These are phyloP conservation scores for Podospora pseudoanserina DNA, from an alignment of 495 filamentous ascomycete species.

Conservation along the genomic window DNA sequence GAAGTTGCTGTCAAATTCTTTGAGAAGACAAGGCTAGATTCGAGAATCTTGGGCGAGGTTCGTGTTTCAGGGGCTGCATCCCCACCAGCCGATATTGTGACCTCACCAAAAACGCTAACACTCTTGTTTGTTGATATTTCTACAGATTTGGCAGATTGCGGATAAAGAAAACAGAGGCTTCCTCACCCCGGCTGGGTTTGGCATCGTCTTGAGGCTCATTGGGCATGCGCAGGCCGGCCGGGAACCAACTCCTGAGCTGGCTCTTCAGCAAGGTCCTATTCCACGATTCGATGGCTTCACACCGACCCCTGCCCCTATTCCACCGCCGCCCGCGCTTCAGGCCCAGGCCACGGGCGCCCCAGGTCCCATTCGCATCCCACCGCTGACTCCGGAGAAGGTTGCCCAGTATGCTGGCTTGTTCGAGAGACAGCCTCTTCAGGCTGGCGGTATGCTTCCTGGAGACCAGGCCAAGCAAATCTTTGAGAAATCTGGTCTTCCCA, in stretches of 20 bases:
- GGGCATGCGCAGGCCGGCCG: constrained; percentile 88
- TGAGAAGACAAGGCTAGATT: constrained; percentile 85
- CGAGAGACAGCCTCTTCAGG: constrained; percentile 75
- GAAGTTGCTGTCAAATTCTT: constrained; percentile 97
- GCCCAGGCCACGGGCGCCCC: constrained; percentile 62
- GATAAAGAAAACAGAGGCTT: constrained; percentile 94
- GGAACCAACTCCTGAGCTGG: constrained; percentile 72
- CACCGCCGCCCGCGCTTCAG: constrained; percentile 51
- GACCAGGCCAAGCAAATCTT: constrained; percentile 92
- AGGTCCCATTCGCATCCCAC: constrained; percentile 80
- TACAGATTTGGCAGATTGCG: constrained; percentile 96
- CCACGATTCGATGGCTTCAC: constrained; percentile 83
- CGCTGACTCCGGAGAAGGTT: constrained; percentile 83
- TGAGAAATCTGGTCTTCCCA: constrained; percentile 83
- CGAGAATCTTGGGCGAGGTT: constrained; percentile 84
- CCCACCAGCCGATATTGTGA: not conserved
- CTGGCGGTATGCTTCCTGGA: constrained; percentile 74
- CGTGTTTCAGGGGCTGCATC: constrained; percentile 3
- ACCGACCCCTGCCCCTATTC: constrained; percentile 38
- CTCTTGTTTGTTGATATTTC: not conserved
- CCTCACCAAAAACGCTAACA: constrained; percentile 14
- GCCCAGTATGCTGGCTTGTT: constrained; percentile 81
- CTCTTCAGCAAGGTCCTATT: constrained; percentile 70
- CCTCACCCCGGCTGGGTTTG: constrained; percentile 86
- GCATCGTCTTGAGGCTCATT: constrained; percentile 86